Base-by-base conservation (phyloP, 1,284 basidiomycete genomes). In the Fomitopsis pinicola region DNA sequence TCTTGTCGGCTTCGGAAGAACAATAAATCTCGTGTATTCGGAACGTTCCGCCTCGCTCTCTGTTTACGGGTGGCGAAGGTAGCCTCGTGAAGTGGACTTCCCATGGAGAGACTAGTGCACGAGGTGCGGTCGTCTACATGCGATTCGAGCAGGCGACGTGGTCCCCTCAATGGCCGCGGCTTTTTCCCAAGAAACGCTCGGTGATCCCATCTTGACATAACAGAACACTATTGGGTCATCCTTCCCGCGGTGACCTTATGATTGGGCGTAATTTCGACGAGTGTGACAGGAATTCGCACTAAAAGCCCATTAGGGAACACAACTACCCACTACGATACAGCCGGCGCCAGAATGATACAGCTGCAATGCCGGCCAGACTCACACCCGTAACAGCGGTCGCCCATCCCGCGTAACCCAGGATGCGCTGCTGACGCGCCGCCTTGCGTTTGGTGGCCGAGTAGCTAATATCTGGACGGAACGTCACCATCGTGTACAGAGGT, bases 401-500 rank as follows among this genome's bases (percentile, higher is more conserved):
- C 71, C 71, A 72, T 5, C 66, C 69, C 7, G 67, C 65, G 55
- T 61, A 63, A 62, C 78, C 82, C 66, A 81, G 69, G 71, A 80
- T 79, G 35, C 78, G 73, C 26, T 80, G 75, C 75, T 95, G 94
- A 67, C 79, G 77, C 65, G 74, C 77, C 58, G 85, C 86, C 72
- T 85, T 87, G 67, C 76, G 80, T 69, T 82, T 81, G 48, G 85
- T 92, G 42, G 82, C 84, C 62, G 88, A 87, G 73, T 98, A 98
- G 70, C 89, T 90, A 65, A 98, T 85, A 74, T 98, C 96, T 50
- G 94, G 93, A 44, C 95, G 85, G 79, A 99, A 99, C 42, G 97
- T 98, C 66, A 97, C 92, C 95, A 98, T 97, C 38, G 92, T 92
- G 75, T 99, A 99, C 58, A 97, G 81, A 57, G 94, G 92, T 61